These are phyloP conservation scores for Chaetomidium leptoderma DNA, from an alignment of 495 filamentous ascomycete species.

Conservation along the genomic window DNA sequence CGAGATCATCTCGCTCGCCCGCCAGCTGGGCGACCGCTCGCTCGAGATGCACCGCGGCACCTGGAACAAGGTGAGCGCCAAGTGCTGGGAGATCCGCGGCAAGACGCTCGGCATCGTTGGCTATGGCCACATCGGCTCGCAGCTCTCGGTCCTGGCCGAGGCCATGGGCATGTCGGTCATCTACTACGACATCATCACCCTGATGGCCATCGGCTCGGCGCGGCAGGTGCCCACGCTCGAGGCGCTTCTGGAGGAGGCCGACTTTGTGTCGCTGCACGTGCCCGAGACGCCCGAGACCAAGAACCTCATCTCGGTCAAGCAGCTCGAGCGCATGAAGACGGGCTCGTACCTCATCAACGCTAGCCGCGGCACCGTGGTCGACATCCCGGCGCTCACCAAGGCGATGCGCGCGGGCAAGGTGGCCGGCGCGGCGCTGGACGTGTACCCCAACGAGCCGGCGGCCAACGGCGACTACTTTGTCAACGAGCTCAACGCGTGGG, in stretches of 20 bases:
- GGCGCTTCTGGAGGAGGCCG: constrained; percentile 68
- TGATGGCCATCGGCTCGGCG: constrained; percentile 89
- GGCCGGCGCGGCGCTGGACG: constrained; percentile 91
- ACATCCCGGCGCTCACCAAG: constrained; percentile 87
- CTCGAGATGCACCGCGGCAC: constrained; percentile 90
- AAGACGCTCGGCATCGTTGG: constrained; percentile 97
- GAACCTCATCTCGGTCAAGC: constrained; percentile 73
- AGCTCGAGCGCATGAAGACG: constrained; percentile 84
- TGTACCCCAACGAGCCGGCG: constrained; percentile 89
- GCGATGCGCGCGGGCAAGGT: constrained; percentile 84
- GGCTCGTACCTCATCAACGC: constrained; percentile 96
- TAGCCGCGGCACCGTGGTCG: constrained; percentile 86
- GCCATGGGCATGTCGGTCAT: constrained; percentile 97
- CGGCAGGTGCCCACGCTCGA: constrained; percentile 75
- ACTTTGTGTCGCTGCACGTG: constrained; percentile 93
- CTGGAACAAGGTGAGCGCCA: constrained; percentile 96
- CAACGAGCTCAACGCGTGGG: constrained; percentile 77
- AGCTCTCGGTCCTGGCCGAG: constrained; percentile 92
- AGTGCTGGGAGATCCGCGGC: constrained; percentile 96
- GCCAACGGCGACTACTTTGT: constrained; percentile 95
- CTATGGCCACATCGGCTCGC: constrained; percentile 96
- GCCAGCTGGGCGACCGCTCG: constrained; percentile 88
- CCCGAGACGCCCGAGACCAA: constrained; percentile 88
- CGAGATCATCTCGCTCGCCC: constrained; percentile 86
- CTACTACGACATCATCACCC: constrained; percentile 87